These are phyloP conservation scores for Hypsizygus ulmarius DNA, from an alignment of 1,284 basidiomycete genomes.

Conservation along the genomic window DNA sequence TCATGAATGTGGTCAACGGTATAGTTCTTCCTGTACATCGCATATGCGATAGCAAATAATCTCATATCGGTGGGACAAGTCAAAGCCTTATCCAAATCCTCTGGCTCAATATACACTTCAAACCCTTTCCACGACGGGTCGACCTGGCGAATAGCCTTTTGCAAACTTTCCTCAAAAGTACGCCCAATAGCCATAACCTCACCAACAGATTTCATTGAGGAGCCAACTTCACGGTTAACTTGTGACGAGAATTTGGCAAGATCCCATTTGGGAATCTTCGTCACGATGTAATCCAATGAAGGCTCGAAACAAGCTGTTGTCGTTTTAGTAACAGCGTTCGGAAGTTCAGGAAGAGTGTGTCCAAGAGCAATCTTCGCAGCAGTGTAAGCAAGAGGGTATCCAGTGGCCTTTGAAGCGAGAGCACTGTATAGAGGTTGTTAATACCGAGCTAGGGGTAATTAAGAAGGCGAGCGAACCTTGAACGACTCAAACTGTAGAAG, in stretches of 20 bases:
- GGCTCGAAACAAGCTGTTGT: slow-evolving; percentile 99
- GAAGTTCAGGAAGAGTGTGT: slow-evolving; percentile 95
- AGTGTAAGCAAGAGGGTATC: slow-evolving; percentile 98
- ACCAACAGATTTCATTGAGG: slow-evolving; percentile 98
- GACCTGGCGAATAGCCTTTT: slow-evolving; percentile 98
- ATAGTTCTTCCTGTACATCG: slow-evolving; percentile 94
- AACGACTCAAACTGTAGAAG: slow-evolving; percentile 51
- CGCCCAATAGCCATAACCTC: slow-evolving; percentile 99
- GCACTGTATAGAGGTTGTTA: slow-evolving; percentile 49
- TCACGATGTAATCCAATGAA: slow-evolving; percentile 99
- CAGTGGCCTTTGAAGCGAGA: slow-evolving; percentile 97
- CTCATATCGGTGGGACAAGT: slow-evolving; percentile 85
- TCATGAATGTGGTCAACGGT: slow-evolving; percentile 89
- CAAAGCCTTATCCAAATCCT: slow-evolving; percentile 82
- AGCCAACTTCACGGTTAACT: slow-evolving; percentile 94
- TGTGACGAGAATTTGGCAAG: slow-evolving; percentile 94
- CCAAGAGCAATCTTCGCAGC: slow-evolving; percentile 99
- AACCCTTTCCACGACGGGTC: slow-evolving; percentile 88
- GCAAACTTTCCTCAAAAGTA: slow-evolving; percentile 97
- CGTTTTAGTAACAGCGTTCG: slow-evolving; percentile 98
- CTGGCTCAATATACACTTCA: slow-evolving; percentile 78
- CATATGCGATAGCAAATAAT: slow-evolving; percentile 95
- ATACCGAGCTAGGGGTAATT: no score
- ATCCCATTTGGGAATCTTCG: slow-evolving; percentile 99
- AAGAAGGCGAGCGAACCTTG: slow-evolving; percentile 37